A percentile compares a stretch with the other conserved stretches of the same genome.
phyloP scores from a whole-genome alignment of 2,329 filamentous ascomycete genomes.

The Penicillium sp. region DNA sequence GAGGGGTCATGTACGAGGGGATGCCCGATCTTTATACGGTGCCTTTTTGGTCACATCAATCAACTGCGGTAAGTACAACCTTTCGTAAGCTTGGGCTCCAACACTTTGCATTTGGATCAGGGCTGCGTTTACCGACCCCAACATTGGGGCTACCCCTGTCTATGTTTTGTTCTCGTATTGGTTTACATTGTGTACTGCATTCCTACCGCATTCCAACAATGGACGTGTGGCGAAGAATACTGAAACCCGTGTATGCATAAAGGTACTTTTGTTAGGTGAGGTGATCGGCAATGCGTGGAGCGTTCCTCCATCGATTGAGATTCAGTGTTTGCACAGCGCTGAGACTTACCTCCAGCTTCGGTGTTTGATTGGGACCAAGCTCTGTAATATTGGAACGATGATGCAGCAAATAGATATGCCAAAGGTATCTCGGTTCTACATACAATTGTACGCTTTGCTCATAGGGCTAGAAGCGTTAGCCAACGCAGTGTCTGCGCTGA shows the following conservation, averaged over 20 bases:
- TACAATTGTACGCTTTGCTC: neutral
- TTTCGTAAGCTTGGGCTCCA: neutral
- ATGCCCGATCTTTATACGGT: neutral
- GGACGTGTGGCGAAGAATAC: neutral
- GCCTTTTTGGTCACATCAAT: neutral
- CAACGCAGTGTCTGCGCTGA: neutral
- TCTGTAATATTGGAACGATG: neutral
- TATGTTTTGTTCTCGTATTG: neutral
- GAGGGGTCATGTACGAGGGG: constrained; percentile 5
- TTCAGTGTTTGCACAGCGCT: neutral
- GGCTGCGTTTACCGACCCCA: neutral
- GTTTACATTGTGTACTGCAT: no score
- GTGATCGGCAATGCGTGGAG: neutral
- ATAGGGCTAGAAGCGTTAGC: neutral
- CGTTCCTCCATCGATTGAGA: neutral
- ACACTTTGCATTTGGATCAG: no score
- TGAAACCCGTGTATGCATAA: neutral
- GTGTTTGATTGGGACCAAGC: neutral
- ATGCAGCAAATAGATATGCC: neutral
- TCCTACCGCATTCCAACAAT: neutral
- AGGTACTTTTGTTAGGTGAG: neutral
- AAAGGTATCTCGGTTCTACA: constrained; percentile 10
- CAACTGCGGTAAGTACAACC: neutral
- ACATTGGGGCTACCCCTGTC: neutral
- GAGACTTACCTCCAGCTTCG: neutral